These are phyloP conservation scores for Penicillium polonicum DNA, from an alignment of 2,329 filamentous ascomycete species.

Conservation along the genomic window DNA sequence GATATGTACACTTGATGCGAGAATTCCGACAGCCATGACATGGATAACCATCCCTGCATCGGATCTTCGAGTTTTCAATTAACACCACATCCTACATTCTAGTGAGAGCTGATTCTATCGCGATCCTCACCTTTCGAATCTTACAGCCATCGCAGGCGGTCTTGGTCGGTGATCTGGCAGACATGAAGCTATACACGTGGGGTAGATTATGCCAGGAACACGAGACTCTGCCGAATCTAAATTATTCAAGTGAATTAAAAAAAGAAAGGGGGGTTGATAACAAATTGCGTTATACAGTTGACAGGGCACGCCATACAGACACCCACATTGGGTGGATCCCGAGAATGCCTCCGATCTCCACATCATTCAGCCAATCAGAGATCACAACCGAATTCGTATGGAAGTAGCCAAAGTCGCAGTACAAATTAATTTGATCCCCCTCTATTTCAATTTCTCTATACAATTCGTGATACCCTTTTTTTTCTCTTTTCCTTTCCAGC, in stretches of 20 bases:
- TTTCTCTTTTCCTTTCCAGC: too few species aligned
- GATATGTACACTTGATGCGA: slow-evolving; percentile 51
- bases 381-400: background rate
- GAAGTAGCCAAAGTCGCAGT: background rate
- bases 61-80: background rate
- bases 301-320: background rate
- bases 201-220: background rate
- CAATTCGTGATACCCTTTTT: background rate
- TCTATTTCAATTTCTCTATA: background rate
- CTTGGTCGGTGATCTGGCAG: background rate
- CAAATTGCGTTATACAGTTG: background rate
- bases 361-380: background rate
- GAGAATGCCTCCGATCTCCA: background rate
- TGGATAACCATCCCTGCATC: background rate
- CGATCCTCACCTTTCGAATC: background rate
- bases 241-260: too few species aligned
- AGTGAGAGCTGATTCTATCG: background rate
- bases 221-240: too few species aligned
- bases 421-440: background rate
- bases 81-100: background rate
- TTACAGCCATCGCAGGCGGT: background rate
- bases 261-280: too few species aligned
- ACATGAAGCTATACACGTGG: background rate
- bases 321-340: background rate
- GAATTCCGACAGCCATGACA: slow-evolving; percentile 24